Evolutionary conservation across 306 rosid genomes (phyloP), one percentile per base, ranked within the genome.

Genomic region (Ceratonia siliqua): DNA sequence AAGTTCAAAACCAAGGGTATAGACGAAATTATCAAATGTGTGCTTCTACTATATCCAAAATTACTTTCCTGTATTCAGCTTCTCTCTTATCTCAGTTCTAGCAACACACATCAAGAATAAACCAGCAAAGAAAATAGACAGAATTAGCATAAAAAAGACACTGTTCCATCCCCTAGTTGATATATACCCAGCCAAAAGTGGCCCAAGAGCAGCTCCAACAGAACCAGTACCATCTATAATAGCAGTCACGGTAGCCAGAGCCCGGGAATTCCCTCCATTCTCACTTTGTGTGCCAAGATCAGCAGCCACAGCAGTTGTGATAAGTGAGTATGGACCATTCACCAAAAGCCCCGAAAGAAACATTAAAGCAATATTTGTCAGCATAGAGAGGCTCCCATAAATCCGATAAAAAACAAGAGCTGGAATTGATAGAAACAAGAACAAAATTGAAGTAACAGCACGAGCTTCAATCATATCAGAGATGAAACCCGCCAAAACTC

Each of bases 301-400:
- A 28, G 98, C 84, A 28, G 98, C 96, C 63, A 95, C 99, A 9
- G 98, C 98, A 20, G 96, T 95, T 25, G 98, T 86, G 57, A 95
- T 92, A 17, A 95, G 90, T 0, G 97, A 77, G 69, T 92, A 95
- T 1, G 99, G 98, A 80, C 88, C 88, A 74, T 81, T 84, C 69
- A 84, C 88, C 57, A 81, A 70, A 70, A 85, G 72, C 38, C 89
- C 86, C 9, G 93, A 87, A 65, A 92, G 79, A 72, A 92, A 92
- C 97, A 92, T 90, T 73, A 95, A 74, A 18, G 56, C 21, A 35
- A 88, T 72, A 87, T 87, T 92, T 77, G 85, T 56, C 56, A 84
- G 32, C 89, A 87, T 89, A 18, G 96, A 90, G 75, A 95, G 56
- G 82, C 93, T 82, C 75, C 99, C 98, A 72, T 75, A 89, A 35